Evolutionary conservation across 2,329 filamentous ascomycete genomes (phyloP).

Genomic region (Fusarium heterosporum): DNA sequence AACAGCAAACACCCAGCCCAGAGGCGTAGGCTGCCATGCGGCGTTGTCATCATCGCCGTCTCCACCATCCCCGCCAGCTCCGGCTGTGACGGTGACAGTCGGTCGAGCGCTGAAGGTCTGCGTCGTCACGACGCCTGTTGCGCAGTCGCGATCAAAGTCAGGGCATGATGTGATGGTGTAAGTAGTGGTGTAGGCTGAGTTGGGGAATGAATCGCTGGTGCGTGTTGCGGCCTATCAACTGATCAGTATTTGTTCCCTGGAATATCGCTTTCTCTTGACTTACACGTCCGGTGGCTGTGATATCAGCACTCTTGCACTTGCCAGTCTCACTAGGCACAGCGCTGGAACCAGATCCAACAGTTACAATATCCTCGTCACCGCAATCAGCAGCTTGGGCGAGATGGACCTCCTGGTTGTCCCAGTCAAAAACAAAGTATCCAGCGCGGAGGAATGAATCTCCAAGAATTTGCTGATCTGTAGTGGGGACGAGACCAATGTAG

Average conservation of each 20-base stretch:
- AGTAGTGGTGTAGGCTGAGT: conserved; percentile 41
- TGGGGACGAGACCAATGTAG: conserved; percentile 56
- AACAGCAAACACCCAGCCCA: conserved; percentile 37
- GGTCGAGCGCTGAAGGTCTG: conserved; percentile 37
- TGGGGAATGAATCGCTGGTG: conserved; percentile 25
- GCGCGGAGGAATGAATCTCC: conserved; percentile 58
- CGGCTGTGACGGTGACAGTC: conserved; percentile 42
- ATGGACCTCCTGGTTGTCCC: conserved; percentile 58
- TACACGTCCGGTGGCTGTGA: conserved; percentile 22
- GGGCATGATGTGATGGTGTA: conserved; percentile 48
- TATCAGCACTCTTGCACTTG: conserved; percentile 52
- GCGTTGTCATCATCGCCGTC: conserved; percentile 34
- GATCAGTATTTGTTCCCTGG: neutral
- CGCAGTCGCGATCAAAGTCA: conserved; percentile 38
- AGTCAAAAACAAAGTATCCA: conserved; percentile 61
- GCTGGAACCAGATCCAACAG: conserved; percentile 49
- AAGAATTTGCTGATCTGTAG: conserved; percentile 57
- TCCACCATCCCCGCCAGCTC: conserved; percentile 2
- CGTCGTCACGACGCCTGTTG: conserved; percentile 45
- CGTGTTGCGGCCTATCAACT: conserved; percentile 11
- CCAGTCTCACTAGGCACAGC: conserved; percentile 52
- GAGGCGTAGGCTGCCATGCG: conserved; percentile 28
- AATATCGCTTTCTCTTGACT: neutral
- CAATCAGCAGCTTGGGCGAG: conserved; percentile 57
- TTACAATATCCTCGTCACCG: conserved; percentile 53